Evolutionary conservation across 805 yeast genomes (phyloP).

Genomic region (Cyberlindnera mycetangii): DNA sequence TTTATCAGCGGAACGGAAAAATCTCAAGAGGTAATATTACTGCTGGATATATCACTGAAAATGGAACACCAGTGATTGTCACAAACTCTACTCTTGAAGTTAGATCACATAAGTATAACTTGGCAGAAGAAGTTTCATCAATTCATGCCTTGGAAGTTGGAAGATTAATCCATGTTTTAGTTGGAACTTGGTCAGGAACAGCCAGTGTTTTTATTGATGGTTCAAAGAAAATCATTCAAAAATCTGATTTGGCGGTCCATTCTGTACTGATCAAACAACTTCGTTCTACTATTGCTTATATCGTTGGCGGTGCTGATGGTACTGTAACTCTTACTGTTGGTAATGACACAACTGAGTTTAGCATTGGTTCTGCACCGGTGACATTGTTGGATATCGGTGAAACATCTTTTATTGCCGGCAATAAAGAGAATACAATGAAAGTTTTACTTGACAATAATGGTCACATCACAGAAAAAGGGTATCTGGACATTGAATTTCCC

Average conservation of each 20-base stretch:
- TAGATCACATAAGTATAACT: conserved; percentile 4
- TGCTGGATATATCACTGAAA: conserved; percentile 6
- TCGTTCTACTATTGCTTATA: neutral
- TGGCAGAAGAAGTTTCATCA: conserved; percentile 18
- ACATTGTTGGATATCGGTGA: conserved; percentile 12
- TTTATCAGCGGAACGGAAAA: conserved; percentile 16
- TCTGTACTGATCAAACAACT: conserved; percentile 20
- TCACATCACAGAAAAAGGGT: conserved; percentile 16
- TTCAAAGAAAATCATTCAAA: conserved; percentile 4
- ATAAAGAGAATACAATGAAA: conserved; percentile 19
- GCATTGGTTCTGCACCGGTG: conserved; percentile 27
- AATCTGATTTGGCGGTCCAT: conserved; percentile 14
- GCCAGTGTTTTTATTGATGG: conserved; percentile 10
- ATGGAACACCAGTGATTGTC: neutral
- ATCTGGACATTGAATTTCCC: conserved; percentile 17
- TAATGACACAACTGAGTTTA: neutral
- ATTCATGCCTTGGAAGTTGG: conserved; percentile 8
- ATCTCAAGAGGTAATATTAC: neutral
- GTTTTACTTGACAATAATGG: conserved; percentile 8
- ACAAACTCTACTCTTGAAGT: neutral
- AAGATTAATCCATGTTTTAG: conserved; percentile 6
- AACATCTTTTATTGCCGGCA: conserved; percentile 15
- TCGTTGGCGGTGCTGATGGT: conserved; percentile 28
- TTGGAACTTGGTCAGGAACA: conserved; percentile 28
- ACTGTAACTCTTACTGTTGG: conserved; percentile 7